Conservation (phyloP, 345 rosid genomes). For the Angophora floribunda region DNA sequence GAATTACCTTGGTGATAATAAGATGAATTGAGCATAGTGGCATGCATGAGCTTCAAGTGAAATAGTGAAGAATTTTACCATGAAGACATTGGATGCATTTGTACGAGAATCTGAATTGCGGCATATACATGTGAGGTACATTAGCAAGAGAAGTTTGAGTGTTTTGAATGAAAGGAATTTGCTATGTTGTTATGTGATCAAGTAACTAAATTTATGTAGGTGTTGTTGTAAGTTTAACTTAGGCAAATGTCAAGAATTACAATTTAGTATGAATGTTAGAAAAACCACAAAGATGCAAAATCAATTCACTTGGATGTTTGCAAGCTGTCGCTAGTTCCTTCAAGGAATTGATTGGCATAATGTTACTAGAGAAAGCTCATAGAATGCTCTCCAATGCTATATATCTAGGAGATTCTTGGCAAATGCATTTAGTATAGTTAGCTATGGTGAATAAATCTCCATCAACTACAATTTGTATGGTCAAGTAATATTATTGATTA, state of each 20-base stretch:
- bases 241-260: neutral
- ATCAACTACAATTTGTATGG: neutral
- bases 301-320: neutral
- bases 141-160: neutral
- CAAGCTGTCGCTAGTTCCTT: neutral
- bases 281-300: accelerated
- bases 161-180: accelerated
- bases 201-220: neutral
- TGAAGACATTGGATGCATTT: neutral
- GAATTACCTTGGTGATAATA: neutral
- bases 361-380: neutral
- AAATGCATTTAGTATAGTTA: neutral
- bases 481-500: neutral
- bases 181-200: neutral
- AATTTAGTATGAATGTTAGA: neutral
- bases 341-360: neutral
- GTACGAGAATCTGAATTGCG: no score
- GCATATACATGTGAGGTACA: neutral
- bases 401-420: accelerated
- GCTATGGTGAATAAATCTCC: neutral
- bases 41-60: accelerated
- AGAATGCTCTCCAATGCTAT: neutral
- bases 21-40: neutral
- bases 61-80: neutral
- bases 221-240: neutral